Evolutionary conservation across 768 basidiomycete genomes (phyloP), one percentile per base, ranked within the genome.

Genomic region (Bullera alba): DNA sequence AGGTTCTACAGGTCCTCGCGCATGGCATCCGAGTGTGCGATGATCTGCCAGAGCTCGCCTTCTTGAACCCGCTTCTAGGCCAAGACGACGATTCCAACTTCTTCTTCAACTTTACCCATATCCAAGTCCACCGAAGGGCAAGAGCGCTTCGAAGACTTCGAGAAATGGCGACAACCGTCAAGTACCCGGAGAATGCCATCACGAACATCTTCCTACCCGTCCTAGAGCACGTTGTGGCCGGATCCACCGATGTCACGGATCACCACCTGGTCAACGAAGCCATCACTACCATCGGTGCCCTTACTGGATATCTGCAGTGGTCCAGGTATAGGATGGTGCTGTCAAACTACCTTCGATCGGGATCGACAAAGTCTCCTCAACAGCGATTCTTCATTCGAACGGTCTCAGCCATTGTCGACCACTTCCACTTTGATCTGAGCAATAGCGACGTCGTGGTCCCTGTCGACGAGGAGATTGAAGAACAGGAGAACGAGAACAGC

Each of bases 91-190:
- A 99, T 71, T 90, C 89, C 27, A 91, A 85, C 67, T 92, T 97
- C 75, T 97, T 99, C 79, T 84, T 84, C 76, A 99, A 99, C 71
- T 82, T 96, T 42, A 81, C 85, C 46, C 95, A 99, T 67, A 81
- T 97, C 37, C 95, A 99, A 73, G 75, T 85, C 2, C 92, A 96
- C 70, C 82, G 92, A 56, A 83, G 93, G 21, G 82, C 83, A 1
- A 76, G 93, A 52, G 92, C 93, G 2, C 77, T 95, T 25, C 80
- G 86, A 14, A 78, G 89, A n/a, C 79, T 96, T 17, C 81, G 81
- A 4, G 90, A 91, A 45, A 79, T 82, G 48, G 84, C 83, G 53
- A 79, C 82, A 7, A 80, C 82, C 36, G 81, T 81, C 1, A 75
- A 75, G 26, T 62, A 97, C 29, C 76, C 82, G 30, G 85, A 83